Conservation (phyloP, 768 basidiomycete species). For the Clavulina sp. region DNA sequence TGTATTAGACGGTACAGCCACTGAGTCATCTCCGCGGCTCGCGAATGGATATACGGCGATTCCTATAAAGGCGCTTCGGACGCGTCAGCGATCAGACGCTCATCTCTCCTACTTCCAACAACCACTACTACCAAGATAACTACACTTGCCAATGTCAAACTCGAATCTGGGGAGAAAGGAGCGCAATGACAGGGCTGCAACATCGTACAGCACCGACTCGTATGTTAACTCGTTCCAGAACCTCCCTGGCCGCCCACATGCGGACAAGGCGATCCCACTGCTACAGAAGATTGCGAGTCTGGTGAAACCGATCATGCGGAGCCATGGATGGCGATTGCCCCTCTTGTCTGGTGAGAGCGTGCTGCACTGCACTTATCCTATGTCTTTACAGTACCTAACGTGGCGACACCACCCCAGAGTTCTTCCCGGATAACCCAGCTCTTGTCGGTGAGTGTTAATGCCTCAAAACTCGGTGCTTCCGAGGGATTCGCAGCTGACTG, state of each 20-base stretch:
- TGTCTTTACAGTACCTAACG: no score
- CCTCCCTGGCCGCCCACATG: conserved; percentile 47
- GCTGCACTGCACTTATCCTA: no score
- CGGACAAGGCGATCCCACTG: conserved; percentile 47
- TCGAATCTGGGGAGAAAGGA: neutral
- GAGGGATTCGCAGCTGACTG: neutral
- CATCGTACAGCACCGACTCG: neutral
- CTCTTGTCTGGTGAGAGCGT: conserved; percentile 25
- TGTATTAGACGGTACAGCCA: no score
- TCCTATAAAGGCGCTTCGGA: no score
- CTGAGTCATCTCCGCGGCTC: no score
- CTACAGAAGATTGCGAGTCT: conserved; percentile 55
- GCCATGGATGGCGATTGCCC: conserved; percentile 61
- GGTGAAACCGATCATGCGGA: conserved; percentile 89
- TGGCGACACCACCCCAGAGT: conserved; percentile 42
- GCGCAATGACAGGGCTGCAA: neutral
- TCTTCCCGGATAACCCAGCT: conserved; percentile 59
- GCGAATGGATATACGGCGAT: no score
- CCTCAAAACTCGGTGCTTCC: neutral
- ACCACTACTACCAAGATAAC: no score
- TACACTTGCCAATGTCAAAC: neutral
- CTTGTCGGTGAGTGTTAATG: conserved; percentile 41
- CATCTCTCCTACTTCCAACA: no score
- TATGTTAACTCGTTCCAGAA: conserved; percentile 40
- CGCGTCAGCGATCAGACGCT: no score